Percentiles rank a stretch among this genome's conserved stretches.
phyloP scores from a whole-genome alignment of 345 rosid genomes.

The Sisymbrium altissimum region DNA sequence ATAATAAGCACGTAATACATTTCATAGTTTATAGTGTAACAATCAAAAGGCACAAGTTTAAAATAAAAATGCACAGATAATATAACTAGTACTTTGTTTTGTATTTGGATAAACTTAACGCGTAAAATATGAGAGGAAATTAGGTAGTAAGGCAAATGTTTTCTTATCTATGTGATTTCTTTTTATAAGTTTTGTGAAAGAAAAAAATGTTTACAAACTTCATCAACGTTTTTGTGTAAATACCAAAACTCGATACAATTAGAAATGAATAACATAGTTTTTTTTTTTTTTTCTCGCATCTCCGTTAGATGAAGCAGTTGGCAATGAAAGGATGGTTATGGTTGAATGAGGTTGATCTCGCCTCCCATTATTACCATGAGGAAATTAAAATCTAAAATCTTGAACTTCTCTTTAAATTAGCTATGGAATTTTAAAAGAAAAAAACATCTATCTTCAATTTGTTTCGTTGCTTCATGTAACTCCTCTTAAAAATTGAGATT shows the following conservation, averaged over 20 bases:
- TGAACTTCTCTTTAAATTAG: too few species aligned
- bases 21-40: background rate
- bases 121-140: background rate
- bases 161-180: background rate
- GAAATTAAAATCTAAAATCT: too few species aligned
- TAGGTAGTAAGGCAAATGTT: too few species aligned
- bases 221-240: background rate
- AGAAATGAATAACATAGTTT: background rate
- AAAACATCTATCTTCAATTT: too few species aligned
- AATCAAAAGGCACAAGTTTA: background rate
- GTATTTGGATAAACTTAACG: background rate
- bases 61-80: background rate
- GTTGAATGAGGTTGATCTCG: too few species aligned
- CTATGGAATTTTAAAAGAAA: too few species aligned
- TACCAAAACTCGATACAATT: background rate
- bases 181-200: background rate
- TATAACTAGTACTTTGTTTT: background rate
- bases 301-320: too few species aligned
- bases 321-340: too few species aligned
- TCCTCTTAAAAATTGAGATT: too few species aligned
- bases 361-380: too few species aligned
- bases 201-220: background rate
- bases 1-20: background rate
- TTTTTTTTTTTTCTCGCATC: too few species aligned
- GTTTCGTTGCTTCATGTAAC: too few species aligned